A percentile compares a stretch with the other conserved stretches of the same genome.
These are phyloP conservation scores for Ophiocordyceps robertsii DNA, from an alignment of 2,329 filamentous ascomycete species.

Conservation along the genomic window DNA sequence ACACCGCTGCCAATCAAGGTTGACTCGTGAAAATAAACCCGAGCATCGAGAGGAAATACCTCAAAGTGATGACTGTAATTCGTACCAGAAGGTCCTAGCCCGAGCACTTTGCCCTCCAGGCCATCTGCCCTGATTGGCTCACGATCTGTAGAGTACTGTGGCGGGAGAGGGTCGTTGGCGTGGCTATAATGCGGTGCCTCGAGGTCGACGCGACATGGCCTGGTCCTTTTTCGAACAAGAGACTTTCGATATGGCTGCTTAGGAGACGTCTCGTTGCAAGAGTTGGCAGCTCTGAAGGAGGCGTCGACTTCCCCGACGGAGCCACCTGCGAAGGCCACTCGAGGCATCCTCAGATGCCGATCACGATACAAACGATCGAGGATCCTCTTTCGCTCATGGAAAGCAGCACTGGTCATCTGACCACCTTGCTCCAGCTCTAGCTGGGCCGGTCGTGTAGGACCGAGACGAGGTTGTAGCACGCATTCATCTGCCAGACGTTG, in stretches of 20 bases:
- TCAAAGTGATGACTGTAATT: constrained; percentile 51
- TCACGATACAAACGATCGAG: constrained; percentile 41
- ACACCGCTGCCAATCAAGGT: constrained; percentile 44
- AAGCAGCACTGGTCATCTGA: constrained; percentile 21
- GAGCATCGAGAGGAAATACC: constrained; percentile 40
- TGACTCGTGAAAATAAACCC: constrained; percentile 45
- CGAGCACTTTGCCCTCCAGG: constrained; percentile 24
- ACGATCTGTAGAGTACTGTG: constrained; percentile 2
- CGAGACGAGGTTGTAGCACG: neutral
- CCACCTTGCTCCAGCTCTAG: constrained; percentile 33
- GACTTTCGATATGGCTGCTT: constrained; percentile 1
- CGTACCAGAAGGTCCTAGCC: constrained; percentile 46
- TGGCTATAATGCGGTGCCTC: constrained; percentile 38
- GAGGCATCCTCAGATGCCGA: constrained; percentile 3
- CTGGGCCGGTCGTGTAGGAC: constrained; percentile 32
- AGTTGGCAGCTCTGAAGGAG: neutral
- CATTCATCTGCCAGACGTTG: neutral
- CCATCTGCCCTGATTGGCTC: constrained; percentile 5
- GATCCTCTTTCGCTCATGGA: constrained; percentile 36
- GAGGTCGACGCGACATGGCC: constrained; percentile 31
- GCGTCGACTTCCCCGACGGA: no score
- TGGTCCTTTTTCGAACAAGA: constrained; percentile 28
- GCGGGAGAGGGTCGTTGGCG: constrained; percentile 36
- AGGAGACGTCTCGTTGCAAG: neutral
- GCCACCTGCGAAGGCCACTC: neutral